phyloP scores from a whole-genome alignment of 163 green algal genomes.

The Picocystis sp. region DNA sequence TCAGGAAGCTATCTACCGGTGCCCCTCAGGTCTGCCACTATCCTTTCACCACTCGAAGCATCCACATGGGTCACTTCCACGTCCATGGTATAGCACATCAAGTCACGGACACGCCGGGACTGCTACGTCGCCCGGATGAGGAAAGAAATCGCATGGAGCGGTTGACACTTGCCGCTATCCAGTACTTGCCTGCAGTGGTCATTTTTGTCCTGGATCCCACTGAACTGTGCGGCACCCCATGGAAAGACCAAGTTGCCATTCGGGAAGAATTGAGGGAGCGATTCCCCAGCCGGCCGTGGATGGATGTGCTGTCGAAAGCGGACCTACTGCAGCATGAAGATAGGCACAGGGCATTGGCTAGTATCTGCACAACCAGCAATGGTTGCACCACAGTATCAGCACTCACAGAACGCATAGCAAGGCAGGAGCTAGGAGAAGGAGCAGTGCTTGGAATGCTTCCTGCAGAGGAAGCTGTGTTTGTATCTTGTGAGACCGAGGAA shows the following conservation, averaged over 20 bases:
- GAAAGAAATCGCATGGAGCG: slow-evolving; percentile 89
- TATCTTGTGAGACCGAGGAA: slow-evolving; percentile 45
- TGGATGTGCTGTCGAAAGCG: slow-evolving; percentile 84
- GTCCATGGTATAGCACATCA: slow-evolving; percentile 60
- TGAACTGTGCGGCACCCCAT: slow-evolving; percentile 66
- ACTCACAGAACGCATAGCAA: slow-evolving; percentile 2
- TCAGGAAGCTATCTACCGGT: slow-evolving; percentile 43
- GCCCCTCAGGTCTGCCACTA: slow-evolving; percentile 85
- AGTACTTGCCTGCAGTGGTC: slow-evolving; percentile 67
- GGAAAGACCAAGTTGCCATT: slow-evolving; percentile 60
- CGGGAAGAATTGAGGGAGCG: slow-evolving; percentile 32
- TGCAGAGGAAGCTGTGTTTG: slow-evolving; percentile 24
- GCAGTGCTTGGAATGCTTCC: neutral
- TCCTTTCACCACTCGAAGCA: slow-evolving; percentile 90
- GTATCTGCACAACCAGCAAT: neutral
- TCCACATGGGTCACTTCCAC: slow-evolving; percentile 98
- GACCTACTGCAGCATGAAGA: slow-evolving; percentile 60
- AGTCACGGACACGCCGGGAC: slow-evolving; percentile 90
- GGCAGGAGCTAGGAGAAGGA: neutral
- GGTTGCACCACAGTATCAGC: neutral
- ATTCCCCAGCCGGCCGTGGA: slow-evolving; percentile 66
- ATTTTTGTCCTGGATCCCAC: slow-evolving; percentile 90
- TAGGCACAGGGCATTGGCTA: neutral
- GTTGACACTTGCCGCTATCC: slow-evolving; percentile 77
- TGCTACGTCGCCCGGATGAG: slow-evolving; percentile 61